These are phyloP conservation scores for Emergomyces africanus DNA, from an alignment of 2,329 filamentous ascomycete species.

Conservation along the genomic window DNA sequence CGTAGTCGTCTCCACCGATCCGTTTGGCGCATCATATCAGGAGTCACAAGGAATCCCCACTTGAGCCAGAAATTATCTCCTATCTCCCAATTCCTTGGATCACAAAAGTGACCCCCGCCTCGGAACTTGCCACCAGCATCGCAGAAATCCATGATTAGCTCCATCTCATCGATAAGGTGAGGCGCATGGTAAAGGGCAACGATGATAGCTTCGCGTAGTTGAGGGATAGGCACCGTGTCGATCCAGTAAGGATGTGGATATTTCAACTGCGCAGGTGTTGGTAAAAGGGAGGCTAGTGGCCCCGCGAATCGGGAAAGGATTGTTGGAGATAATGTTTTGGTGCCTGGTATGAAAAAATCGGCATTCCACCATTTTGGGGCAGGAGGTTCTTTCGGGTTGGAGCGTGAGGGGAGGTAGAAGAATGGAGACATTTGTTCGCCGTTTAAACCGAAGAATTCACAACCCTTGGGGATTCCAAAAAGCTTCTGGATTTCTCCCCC, in stretches of 20 bases:
- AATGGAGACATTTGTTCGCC: constrained; percentile 3
- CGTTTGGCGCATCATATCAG: neutral
- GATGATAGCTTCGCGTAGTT: neutral
- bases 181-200: neutral
- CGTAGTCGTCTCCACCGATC: constrained; percentile 1
- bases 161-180: neutral
- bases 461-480: constrained; percentile 1
- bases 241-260: constrained; percentile 1
- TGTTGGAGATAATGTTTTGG: neutral
- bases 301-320: neutral
- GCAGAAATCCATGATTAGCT: neutral
- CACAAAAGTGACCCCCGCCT: neutral
- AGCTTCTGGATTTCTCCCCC: neutral
- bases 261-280: neutral
- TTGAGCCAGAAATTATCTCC: constrained; percentile 3
- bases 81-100: constrained; percentile 1
- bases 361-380: constrained; percentile 2
- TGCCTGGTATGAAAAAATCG: constrained; percentile 1
- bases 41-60: neutral
- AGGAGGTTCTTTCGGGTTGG: neutral
- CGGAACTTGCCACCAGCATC: neutral
- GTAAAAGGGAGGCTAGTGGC: neutral
- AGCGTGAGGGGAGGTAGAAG: constrained; percentile 2
- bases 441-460: neutral
- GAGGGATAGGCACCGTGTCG: neutral